Percentiles rank a stretch among this genome's conserved stretches.
These are phyloP conservation scores for Chrysoporthe puriensis DNA, from an alignment of 2,329 filamentous ascomycete species.

Conservation along the genomic window DNA sequence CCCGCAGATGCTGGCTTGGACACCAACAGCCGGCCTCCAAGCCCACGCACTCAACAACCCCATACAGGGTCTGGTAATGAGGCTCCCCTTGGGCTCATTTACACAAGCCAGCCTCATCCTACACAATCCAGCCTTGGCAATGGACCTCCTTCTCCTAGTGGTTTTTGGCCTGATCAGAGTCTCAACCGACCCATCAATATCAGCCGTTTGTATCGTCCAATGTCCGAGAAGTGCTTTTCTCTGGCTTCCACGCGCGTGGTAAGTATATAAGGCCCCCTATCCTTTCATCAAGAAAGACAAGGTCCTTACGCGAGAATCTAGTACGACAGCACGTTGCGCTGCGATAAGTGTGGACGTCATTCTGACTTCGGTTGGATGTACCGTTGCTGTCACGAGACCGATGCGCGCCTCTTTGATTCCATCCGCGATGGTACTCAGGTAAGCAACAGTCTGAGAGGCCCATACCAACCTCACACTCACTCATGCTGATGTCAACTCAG, in stretches of 20 bases:
- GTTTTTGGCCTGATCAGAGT: not conserved
- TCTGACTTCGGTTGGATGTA: constrained; percentile 74
- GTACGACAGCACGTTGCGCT: constrained; percentile 57
- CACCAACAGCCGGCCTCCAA: not conserved
- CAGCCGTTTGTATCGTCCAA: not conserved
- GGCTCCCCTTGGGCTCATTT: not conserved
- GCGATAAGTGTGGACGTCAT: constrained; percentile 59
- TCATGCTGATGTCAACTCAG: constrained; percentile 20
- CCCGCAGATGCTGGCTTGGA: not conserved
- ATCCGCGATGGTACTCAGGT: constrained; percentile 30
- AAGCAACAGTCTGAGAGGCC: constrained; percentile 21
- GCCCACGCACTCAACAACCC: not conserved
- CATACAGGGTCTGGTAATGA: not conserved
- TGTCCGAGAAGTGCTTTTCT: constrained; percentile 22
- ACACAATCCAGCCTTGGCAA: not conserved
- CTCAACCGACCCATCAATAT: not conserved
- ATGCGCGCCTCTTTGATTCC: constrained; percentile 45
- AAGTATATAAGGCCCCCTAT: not conserved
- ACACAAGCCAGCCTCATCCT: not conserved
- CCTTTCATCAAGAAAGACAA: constrained; percentile 32
- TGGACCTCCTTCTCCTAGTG: not conserved
- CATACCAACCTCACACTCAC: constrained; percentile 31
- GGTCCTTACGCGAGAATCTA: constrained; percentile 69
- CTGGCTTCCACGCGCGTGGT: constrained; percentile 27
- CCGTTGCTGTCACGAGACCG: constrained; percentile 68